Conservation (phyloP, 1,139 yeast genomes). For the Barnettozyma hawaiiensis region DNA sequence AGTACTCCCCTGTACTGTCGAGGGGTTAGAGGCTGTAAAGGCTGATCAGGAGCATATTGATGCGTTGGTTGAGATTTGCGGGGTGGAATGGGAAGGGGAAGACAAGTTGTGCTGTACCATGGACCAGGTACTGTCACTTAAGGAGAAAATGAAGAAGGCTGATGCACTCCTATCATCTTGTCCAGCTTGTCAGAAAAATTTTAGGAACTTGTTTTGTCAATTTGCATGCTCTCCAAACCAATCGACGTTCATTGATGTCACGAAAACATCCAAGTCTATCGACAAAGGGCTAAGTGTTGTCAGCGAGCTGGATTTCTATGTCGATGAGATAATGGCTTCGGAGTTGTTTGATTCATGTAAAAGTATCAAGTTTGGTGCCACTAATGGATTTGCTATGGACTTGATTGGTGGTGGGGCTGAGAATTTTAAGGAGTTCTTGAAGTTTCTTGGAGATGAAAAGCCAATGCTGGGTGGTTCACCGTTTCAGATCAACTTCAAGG, state of each 20-base stretch:
- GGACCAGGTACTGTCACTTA: constrained; percentile 44
- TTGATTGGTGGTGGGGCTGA: constrained; percentile 94
- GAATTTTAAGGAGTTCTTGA: constrained; percentile 63
- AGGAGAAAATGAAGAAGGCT: constrained; percentile 59
- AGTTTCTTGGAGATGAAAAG: constrained; percentile 89
- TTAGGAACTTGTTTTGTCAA: constrained; percentile 77
- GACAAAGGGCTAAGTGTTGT: constrained; percentile 50
- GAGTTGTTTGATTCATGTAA: constrained; percentile 79
- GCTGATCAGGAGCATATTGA: constrained; percentile 43
- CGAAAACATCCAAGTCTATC: constrained; percentile 48
- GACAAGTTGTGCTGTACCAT: constrained; percentile 48
- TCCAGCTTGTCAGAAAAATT: constrained; percentile 89
- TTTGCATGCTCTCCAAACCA: constrained; percentile 91
- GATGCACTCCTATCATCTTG: constrained; percentile 83
- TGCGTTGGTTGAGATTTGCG: constrained; percentile 60
- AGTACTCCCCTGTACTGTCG: constrained; percentile 71
- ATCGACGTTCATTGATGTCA: constrained; percentile 63
- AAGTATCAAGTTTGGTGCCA: constrained; percentile 85
- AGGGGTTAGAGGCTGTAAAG: constrained; percentile 36
- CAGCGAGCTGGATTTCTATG: constrained; percentile 61
- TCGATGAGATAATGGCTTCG: constrained; percentile 55
- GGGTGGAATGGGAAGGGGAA: constrained; percentile 49
- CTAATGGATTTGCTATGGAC: constrained; percentile 96
- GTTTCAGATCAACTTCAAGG: constrained; percentile 79
- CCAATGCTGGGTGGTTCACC: constrained; percentile 94